Evolutionary conservation across 2,329 filamentous ascomycete genomes (phyloP), one percentile per base, ranked within the genome.

Genomic region (Alternaria triticina): DNA sequence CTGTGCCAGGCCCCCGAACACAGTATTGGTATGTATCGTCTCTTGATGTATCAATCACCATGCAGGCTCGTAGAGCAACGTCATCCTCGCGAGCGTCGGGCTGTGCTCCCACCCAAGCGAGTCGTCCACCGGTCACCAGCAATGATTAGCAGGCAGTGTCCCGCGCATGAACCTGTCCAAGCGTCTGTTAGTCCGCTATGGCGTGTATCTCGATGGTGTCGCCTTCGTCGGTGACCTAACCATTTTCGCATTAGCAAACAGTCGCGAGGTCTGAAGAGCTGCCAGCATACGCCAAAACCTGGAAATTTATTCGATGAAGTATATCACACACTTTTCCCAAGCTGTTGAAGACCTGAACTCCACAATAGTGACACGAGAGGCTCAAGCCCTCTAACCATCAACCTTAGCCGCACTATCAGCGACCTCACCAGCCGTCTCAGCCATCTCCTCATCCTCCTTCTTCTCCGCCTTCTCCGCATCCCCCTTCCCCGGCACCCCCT

Each of bases 361-460:
- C 20, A 5, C 20, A 13, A 52, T 5, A 52, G 30, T n/a, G 49
- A 36, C 20, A 33, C n/a, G n/a, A n/a, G n/a, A n/a, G n/a, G n/a
- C 47, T 56, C 17, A 73, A 62, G 65, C 65, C 50, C 63, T 57
- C n/a, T 69, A 66, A 15, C 68, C 67, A 62, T 80, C 79, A n/a
- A 79, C 65, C 67, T 78, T 76, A 51, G 72, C 81, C 3, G 83
- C 60, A 7, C n/a, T 59, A 50, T 62, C 60, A 33, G 60, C 60
- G 8, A 62, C 60, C 56, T 62, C 60, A 6, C 25, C 60, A 6
- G 60, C 83, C 6, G 79, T 81, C 66, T 85, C 82, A 54, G 83
- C 83, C 47, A 83, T 82, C 62, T 84, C 80, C 54, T 76, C 79
- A 22, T 77, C 78, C 68, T 80, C 74, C 50, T 69, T 72, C 60